Evolutionary conservation across 202 grass and related monocot genomes (phyloP), one percentile per base, ranked within the genome.

Genomic region (Digitaria exilis): DNA sequence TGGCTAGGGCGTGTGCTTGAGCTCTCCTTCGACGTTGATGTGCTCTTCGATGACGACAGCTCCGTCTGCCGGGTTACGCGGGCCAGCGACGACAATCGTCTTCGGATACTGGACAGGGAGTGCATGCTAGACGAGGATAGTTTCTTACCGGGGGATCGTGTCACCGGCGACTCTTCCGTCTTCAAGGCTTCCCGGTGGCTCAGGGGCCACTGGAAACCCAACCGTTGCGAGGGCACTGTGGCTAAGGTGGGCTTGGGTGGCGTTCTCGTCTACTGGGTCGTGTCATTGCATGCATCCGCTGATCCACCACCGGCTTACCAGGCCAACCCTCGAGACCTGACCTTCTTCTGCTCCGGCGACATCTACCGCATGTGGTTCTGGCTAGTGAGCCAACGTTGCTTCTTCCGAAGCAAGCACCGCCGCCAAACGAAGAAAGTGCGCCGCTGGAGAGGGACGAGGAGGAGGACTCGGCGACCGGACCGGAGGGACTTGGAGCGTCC

Each of bases 261-360:
- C 48, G 81, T 44, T 16, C 28, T 84, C 18, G 59, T 84, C 60
- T 4, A 49, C 55, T 82, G 67, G 80, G 13, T 61, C 19, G 79
- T 50, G 49, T n/a, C n/a, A n/a, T n/a, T n/a, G n/a, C 3, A 65
- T 2, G 60, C 29, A 39, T 15, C 4, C 10, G 8, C 44, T 4
- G 4, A n/a, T 0, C 35, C 76, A 0, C 44, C 45, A 15, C 63
- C 63, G 0, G 22, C 41, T 0, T 13, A 44, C 49, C 79, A 34
- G 11, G 15, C 8, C 4, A 30, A 34, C 0, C 25, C 41, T 6
- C 0, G 19, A 10, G 4, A 60, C 3, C 24, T 81, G 0, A 81
- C 22, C 0, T 44, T 58, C 39, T 69, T 80, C 48, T 41, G 15
- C 63, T 29, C 77, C 15, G 41, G 7, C 2, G 9, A 13, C 6